Percentiles rank a stretch among this genome's conserved stretches.
Evolutionary conservation across 2,329 filamentous ascomycete genomes (phyloP).

Genomic region (Stemphylium lycopersici): DNA sequence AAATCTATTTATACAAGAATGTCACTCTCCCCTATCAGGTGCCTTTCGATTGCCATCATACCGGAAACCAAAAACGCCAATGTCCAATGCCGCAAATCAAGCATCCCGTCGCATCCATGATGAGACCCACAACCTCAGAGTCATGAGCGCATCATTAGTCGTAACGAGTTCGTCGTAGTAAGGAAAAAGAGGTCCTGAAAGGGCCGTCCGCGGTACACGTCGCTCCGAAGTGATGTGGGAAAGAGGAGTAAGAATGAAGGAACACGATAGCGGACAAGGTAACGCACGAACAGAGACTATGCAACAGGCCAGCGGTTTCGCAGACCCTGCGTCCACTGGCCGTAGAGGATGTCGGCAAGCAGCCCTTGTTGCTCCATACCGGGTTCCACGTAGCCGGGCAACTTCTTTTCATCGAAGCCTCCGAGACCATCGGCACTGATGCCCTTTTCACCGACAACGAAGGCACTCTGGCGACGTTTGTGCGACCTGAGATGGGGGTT

Average conservation of each 20-base stretch:
- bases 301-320: slow-evolving; percentile 56
- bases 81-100: not conserved
- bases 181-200: not conserved
- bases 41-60: not conserved
- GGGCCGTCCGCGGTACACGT: not conserved
- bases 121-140: not conserved
- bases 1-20: not conserved
- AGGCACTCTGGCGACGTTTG: slow-evolving; percentile 59
- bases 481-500: slow-evolving; percentile 85
- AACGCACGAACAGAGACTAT: slow-evolving; percentile 1
- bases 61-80: not conserved
- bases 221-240: not conserved
- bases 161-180: not conserved
- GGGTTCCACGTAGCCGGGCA: slow-evolving; percentile 64
- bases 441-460: slow-evolving; percentile 51
- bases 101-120: not conserved
- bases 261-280: not conserved
- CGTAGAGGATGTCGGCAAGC: slow-evolving; percentile 87
- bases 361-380: slow-evolving; percentile 94
- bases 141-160: slow-evolving; percentile 3
- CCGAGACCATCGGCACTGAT: slow-evolving; percentile 48
- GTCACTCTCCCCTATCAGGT: not conserved
- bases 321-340: slow-evolving; percentile 86
- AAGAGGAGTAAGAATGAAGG: not conserved
- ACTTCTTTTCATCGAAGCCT: slow-evolving; percentile 54